Evolutionary conservation across 768 basidiomycete species (phyloP), one percentile per base, ranked within the genome.

Genomic region (Nidularia pulvinata): DNA sequence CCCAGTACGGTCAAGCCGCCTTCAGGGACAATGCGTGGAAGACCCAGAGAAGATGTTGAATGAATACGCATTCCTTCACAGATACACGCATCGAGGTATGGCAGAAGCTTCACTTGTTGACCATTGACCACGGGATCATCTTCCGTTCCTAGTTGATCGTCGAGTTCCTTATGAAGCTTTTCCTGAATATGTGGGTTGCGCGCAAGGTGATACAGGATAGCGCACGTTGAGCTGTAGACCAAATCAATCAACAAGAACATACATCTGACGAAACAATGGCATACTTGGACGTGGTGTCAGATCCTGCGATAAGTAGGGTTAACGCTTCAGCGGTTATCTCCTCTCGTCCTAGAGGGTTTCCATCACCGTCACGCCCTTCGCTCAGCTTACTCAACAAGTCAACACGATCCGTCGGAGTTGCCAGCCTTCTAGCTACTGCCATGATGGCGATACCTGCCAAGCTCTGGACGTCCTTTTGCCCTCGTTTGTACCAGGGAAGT

Each of bases 271-370:
- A 45, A 25, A 33, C 22, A 35, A 4, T 6, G 19, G 64, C 86
- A 55, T 59, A 92, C 91, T 96, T 97, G 46, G 93, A 94, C 0
- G 95, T 96, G 1, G 94, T 97, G 62, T 97, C 94, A 3, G 88
- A 90, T 1, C 93, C 93, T 5, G 92, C 92, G 57, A 95, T 93
- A 14, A 95, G 78, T 47, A 93, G 83, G 1, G 93, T 93, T 16
- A 91, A 69, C 45, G 89, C 88, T 72, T 97, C 95, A 0, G 93
- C 93, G 1, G 93, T 96, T 52, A 97, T 70, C 64, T 96, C 95
- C 59, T 84, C 84, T 30, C 79, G 77, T 0, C 88, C 85, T 88
- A 97, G 88, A 1, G 79, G 84, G 3, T 92, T 83, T 13, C 94
- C 95, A n/a, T 78, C 69, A 46, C 85, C 83, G 62, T 96, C 95